A percentile compares a stretch with the other conserved stretches of the same genome.
Evolutionary conservation across 2,329 filamentous ascomycete species (phyloP).

Genomic region (Botrytis pseudocinerea): DNA sequence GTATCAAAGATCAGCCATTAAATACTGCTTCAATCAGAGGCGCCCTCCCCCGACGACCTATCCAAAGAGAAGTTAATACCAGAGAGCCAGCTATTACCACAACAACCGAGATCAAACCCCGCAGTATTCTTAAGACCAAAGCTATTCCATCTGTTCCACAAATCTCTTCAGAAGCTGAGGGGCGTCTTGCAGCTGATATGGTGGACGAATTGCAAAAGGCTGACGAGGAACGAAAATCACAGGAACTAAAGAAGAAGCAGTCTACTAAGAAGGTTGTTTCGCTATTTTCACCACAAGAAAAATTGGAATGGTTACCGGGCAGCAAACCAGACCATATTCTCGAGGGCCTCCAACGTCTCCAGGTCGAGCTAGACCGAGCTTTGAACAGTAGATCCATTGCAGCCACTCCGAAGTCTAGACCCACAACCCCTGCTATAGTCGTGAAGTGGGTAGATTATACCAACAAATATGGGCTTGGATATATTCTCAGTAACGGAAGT

Average conservation of each 20-base stretch:
- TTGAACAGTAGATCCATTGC: constrained; percentile 65
- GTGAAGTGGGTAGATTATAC: constrained; percentile 89
- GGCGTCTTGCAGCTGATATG: constrained; percentile 39
- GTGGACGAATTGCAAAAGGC: constrained; percentile 35
- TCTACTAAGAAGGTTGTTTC: constrained; percentile 42
- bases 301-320: constrained; percentile 50
- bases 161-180: constrained; percentile 36
- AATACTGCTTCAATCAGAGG: constrained; percentile 26
- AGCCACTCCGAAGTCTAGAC: constrained; percentile 55
- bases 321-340: constrained; percentile 61
- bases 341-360: constrained; percentile 55
- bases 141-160: constrained; percentile 27
- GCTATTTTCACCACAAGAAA: constrained; percentile 58
- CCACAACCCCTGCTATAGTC: constrained; percentile 61
- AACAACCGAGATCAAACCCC: constrained; percentile 26
- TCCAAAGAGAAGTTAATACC: constrained; percentile 15
- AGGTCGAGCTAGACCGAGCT: constrained; percentile 61
- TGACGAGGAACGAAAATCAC: constrained; percentile 30
- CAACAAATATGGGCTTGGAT: constrained; percentile 81
- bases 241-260: constrained; percentile 42
- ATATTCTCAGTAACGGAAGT: constrained; percentile 79
- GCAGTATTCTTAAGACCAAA: constrained; percentile 27
- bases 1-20: constrained; percentile 55
- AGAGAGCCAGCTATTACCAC: neutral
- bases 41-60: constrained; percentile 29